These are phyloP conservation scores for Russula griseocarnosa DNA, from an alignment of 768 basidiomycete genomes.

Conservation along the genomic window DNA sequence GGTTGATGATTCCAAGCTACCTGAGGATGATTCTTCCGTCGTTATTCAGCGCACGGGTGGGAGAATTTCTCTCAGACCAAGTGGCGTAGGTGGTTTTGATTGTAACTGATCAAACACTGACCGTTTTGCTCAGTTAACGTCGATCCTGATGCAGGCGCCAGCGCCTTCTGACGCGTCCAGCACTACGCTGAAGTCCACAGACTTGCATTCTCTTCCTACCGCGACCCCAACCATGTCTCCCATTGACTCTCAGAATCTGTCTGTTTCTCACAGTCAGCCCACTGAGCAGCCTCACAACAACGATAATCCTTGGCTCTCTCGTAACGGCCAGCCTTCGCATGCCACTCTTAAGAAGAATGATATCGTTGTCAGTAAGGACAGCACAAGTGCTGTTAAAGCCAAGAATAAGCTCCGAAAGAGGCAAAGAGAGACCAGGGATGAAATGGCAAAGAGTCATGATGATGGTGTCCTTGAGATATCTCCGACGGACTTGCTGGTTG, in stretches of 20 bases:
- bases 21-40: constrained; percentile 37
- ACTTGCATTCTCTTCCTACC: constrained; percentile 44
- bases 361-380: constrained; percentile 64
- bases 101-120: constrained; percentile 5
- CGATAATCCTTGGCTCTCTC: constrained; percentile 80
- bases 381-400: constrained; percentile 56
- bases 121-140: constrained; percentile 9
- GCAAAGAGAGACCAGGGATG: constrained; percentile 51
- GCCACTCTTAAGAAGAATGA: constrained; percentile 68
- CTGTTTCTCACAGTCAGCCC: constrained; percentile 30
- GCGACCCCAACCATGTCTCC: constrained; percentile 19
- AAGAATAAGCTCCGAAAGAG: constrained; percentile 73
- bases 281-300: constrained; percentile 23
- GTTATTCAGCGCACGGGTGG: constrained; percentile 61
- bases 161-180: constrained; percentile 57
- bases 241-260: constrained; percentile 23
- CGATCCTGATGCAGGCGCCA: constrained; percentile 16
- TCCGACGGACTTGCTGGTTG: constrained; percentile 46
- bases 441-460: constrained; percentile 55
- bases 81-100: constrained; percentile 28
- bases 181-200: constrained; percentile 58
- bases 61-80: constrained; percentile 59
- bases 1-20: constrained; percentile 34
- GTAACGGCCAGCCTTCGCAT: constrained; percentile 31
- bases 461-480: constrained; percentile 82